Base-by-base conservation (phyloP, 495 filamentous ascomycete genomes). In the Lichenothelia convexa region DNA sequence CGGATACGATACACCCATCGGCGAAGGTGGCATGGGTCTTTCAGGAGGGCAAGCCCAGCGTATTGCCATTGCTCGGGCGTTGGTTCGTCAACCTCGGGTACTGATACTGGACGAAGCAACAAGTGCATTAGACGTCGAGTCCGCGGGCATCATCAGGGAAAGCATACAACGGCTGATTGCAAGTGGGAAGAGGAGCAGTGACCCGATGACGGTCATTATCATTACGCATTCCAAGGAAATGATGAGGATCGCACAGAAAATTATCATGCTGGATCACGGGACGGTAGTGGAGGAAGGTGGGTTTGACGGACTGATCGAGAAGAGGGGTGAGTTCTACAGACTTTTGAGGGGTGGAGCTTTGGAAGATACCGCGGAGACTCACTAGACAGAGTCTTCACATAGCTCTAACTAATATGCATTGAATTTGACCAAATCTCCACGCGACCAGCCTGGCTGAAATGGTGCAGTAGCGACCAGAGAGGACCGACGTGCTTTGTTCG, bases 81-180 rank as follows among this genome's bases (percentile, higher is more conserved):
- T 95, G 1, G 61, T 79, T 2, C 60, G 82, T 0, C 55, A 63
- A 15, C 83, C 83, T 0, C 62, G 64, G 27, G 53, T 93, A 5
- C 50, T 95, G 15, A 67, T 97, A 0, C 53, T 95, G 9, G 89
- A 97, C 41, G 89, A 95, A 53, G 78, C 86, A 3, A 95, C 89
- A 0, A 79, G 72, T 19, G 74, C 72, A 21, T 55, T 97, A 9
- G 89, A 97, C 49, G 62, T 62, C 0, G 67, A 72, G 40, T 74
- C 64, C n/a, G 78, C 80, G 1, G 67, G 62, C 22, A 56, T 66
- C 4, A 67, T 97, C 11, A 60, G 75, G n/a, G 53, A 64, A 17
- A 74, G 76, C 3, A 63, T 95, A 16, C 43, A 51, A 19, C 44
- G 49, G 6, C 46, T 85, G 17, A 59, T 77, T 24, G 40, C 43